A percentile compares a stretch with the other conserved stretches of the same genome.
phyloP scores from a whole-genome alignment of 163 green algal species.

The Chlamydomonas reinhardtii region DNA sequence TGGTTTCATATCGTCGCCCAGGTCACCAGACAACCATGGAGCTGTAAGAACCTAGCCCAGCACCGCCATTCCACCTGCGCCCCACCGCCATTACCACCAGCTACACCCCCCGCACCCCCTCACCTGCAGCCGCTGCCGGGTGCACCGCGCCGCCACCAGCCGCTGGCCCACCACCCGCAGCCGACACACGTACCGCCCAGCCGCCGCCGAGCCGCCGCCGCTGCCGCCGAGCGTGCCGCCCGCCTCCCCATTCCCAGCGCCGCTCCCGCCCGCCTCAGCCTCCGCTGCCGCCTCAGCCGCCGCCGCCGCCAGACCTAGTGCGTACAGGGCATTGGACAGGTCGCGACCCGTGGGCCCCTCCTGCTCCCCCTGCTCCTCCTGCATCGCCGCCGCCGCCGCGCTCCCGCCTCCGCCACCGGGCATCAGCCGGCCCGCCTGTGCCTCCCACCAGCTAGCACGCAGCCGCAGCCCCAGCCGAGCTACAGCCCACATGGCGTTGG shows the following conservation, averaged over 20 bases:
- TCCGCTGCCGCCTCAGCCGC: background rate
- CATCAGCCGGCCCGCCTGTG: constrained; percentile 18
- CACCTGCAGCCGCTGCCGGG: background rate
- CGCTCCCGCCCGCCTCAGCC: background rate
- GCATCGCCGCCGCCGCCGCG: background rate
- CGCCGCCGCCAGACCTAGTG: constrained; percentile 1
- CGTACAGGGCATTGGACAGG: constrained; percentile 32
- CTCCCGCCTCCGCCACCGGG: background rate
- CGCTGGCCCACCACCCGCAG: background rate
- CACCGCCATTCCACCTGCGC: too few relatives aligned
- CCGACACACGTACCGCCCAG: background rate
- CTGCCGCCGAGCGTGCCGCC: background rate
- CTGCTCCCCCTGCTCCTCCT: background rate
- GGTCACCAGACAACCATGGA: too few relatives aligned
- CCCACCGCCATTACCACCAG: too few relatives aligned
- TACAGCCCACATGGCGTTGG: constrained; percentile 25
- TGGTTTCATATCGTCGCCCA: too few relatives aligned
- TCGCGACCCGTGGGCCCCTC: background rate
- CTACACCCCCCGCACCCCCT: background rate
- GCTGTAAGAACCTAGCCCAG: too few relatives aligned
- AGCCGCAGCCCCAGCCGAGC: constrained; percentile 17
- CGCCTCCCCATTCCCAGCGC: background rate
- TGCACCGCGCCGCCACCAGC: background rate
- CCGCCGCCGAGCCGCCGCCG: background rate
- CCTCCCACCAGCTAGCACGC: constrained; percentile 36